These are phyloP conservation scores for Penicillium alfredii DNA, from an alignment of 495 filamentous ascomycete genomes.

Conservation along the genomic window DNA sequence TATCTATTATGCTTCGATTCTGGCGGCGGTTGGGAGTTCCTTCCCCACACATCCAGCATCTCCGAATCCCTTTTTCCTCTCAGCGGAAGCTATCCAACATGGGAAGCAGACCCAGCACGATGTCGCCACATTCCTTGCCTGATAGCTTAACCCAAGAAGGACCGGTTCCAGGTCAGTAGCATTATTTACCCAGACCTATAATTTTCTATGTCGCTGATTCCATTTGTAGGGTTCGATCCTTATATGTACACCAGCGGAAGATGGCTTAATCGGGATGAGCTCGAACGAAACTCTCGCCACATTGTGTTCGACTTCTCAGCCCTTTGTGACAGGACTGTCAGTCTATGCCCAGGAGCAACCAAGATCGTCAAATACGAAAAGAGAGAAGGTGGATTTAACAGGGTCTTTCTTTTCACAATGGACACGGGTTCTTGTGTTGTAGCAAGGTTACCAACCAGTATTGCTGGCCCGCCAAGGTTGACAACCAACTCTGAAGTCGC, in stretches of 20 bases:
- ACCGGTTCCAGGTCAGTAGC: not conserved
- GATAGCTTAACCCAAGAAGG: not conserved
- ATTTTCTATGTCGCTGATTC: constrained; percentile 1
- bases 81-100: constrained; percentile 5
- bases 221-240: constrained; percentile 25
- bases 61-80: not conserved
- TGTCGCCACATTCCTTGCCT: not conserved
- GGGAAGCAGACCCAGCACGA: constrained; percentile 2
- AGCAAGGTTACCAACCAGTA: constrained; percentile 33
- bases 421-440: constrained; percentile 30
- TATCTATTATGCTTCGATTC: no score
- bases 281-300: constrained; percentile 31
- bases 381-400: constrained; percentile 39
- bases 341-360: constrained; percentile 23
- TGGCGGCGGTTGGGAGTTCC: not conserved
- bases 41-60: not conserved
- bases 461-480: constrained; percentile 32
- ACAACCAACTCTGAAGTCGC: constrained; percentile 43
- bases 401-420: constrained; percentile 35
- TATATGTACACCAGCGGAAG: constrained; percentile 35
- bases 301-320: constrained; percentile 36
- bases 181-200: not conserved
- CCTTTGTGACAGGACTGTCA: constrained; percentile 26
- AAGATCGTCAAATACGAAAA: constrained; percentile 29
- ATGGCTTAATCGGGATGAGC: constrained; percentile 38